phyloP scores from a whole-genome alignment of 768 basidiomycete genomes.

The Leccinum longicurvipes region DNA sequence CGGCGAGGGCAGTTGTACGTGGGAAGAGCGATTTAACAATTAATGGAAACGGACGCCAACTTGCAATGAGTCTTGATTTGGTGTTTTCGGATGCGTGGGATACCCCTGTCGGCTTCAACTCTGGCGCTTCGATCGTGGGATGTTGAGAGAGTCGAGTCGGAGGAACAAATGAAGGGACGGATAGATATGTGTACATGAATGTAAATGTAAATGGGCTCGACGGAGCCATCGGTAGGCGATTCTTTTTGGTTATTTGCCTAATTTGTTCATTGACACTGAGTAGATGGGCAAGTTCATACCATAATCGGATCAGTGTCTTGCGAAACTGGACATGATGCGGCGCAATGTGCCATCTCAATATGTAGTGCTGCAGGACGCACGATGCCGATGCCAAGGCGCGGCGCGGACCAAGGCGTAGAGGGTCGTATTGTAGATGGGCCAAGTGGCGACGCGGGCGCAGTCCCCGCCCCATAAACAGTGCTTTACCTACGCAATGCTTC shows the following conservation, averaged over 20 bases:
- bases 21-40: not conserved
- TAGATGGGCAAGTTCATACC: too few relatives aligned
- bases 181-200: not conserved
- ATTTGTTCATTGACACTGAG: too few relatives aligned
- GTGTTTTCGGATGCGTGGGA: not conserved
- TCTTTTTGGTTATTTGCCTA: not conserved
- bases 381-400: too few relatives aligned
- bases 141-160: too few relatives aligned
- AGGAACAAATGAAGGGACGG: not conserved
- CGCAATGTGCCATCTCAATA: too few relatives aligned
- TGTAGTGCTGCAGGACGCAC: too few relatives aligned
- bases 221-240: not conserved
- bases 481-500: not conserved
- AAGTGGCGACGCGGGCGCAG: too few relatives aligned
- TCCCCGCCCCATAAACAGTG: not conserved
- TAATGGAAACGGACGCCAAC: not conserved
- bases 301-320: too few relatives aligned
- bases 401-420: too few relatives aligned
- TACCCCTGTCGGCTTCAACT: not conserved
- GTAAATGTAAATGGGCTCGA: not conserved
- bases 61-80: not conserved
- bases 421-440: too few relatives aligned
- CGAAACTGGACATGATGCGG: too few relatives aligned
- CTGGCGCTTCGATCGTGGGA: not conserved
- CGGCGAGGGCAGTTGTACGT: not conserved